Base-by-base conservation (phyloP, 768 basidiomycete genomes). In the Tricholoma sp. region DNA sequence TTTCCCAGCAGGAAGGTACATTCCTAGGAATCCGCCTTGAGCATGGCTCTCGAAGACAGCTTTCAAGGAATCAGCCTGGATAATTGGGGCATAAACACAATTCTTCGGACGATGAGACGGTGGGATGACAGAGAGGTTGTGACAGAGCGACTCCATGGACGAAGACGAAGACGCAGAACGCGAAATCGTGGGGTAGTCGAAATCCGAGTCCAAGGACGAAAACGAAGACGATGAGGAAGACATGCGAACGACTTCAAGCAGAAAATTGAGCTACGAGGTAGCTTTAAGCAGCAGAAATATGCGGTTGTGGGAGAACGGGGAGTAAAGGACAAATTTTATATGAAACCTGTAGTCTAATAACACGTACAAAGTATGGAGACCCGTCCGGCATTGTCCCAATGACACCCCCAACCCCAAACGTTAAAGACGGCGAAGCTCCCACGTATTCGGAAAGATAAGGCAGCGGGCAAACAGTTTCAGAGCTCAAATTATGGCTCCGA, bases 21-120 rank as follows among this genome's bases (percentile, higher is more conserved):
- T 33, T 11, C 72, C 71, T 31, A 79, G 15, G 10, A 64, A 57
- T 11, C 65, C 69, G 18, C 61, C 59, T 48, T 65, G 52, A 33
- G 70, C 64, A 59, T 77, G 68, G 47, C 67, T 66, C n/a, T 68
- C 57, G 57, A 74, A 78, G 36, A 75, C 53, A 0, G 58, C 44
- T 15, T 62, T 51, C 48, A 78, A 55, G 11, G 63, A 47, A 7
- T 61, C 57, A 0, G 71, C 56, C 3, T 60, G 47, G 20, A 70
- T 50, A 29, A 47, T 55, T 37, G 60, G 37, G 42, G 56, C 55
- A 31, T 63, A 54, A 53, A 72, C 53, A 37, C 66, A 66, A 36
- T 54, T 67, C 11, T 44, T 24, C 7, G 68, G 64, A 41, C 57
- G 50, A 9, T 56, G 34, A 36, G 61, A 58, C 10, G 47, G 53